phyloP scores from a whole-genome alignment of 225 moss, liverwort and hornwort genomes.

The Thuidium tamariscinum region DNA sequence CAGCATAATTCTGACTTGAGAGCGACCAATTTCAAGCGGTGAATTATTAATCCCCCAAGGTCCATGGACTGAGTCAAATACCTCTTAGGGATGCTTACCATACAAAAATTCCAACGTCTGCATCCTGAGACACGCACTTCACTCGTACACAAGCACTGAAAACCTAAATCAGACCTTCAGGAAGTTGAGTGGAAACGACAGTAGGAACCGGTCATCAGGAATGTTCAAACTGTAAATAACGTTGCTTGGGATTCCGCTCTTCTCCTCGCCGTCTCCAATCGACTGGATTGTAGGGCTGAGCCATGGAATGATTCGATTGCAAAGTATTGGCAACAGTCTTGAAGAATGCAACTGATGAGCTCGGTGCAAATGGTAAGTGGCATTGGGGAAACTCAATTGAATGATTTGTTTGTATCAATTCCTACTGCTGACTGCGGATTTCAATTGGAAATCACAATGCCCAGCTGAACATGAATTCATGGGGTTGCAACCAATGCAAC shows the following conservation, averaged over 20 bases:
- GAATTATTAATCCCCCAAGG: rapidly evolving
- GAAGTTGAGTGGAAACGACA: neutral
- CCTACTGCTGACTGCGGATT: too few species aligned
- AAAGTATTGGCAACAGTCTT: neutral
- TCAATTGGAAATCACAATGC: too few species aligned
- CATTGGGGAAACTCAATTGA: neutral
- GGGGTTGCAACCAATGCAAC: too few species aligned
- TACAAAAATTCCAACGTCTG: neutral
- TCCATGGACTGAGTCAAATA: neutral
- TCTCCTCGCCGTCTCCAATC: neutral
- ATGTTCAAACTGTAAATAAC: too few species aligned
- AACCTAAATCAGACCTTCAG: neutral
- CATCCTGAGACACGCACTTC: too few species aligned
- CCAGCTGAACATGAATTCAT: too few species aligned
- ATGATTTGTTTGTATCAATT: too few species aligned
- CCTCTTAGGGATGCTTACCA: neutral
- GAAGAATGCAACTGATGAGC: neutral
- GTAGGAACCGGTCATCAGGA: neutral
- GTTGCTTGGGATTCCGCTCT: neutral
- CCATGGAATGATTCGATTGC: neutral
- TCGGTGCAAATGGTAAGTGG: neutral
- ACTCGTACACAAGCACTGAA: neutral
- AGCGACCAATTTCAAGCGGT: too few species aligned
- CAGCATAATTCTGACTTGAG: too few species aligned
- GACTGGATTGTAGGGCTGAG: too few species aligned